phyloP scores from a whole-genome alignment of 371 early-diverging fungal genomes.

The Racocetra persica region DNA sequence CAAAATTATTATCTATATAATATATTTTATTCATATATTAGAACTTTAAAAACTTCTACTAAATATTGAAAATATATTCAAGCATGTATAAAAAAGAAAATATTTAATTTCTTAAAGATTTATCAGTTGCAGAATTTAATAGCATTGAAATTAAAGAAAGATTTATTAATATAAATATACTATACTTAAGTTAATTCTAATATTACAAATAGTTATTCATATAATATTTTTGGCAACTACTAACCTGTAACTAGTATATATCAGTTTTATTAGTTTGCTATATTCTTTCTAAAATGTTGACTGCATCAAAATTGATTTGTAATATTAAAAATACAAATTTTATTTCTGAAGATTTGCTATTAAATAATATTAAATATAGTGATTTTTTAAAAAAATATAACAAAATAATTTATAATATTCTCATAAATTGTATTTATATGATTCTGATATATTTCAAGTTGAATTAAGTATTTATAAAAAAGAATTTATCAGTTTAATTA shows the following conservation, averaged over 20 bases:
- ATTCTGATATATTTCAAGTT: conserved; percentile 2
- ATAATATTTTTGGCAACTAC: conserved; percentile 14
- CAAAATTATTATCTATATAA: conserved; percentile 9
- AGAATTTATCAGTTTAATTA: neutral
- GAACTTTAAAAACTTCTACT: conserved; percentile 9
- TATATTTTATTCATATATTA: conserved; percentile 15
- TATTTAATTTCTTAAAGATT: too few relatives aligned
- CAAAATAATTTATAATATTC: neutral
- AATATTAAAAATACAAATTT: conserved; percentile 13
- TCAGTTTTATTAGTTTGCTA: conserved; percentile 33
- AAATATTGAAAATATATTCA: conserved; percentile 27
- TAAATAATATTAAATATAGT: neutral
- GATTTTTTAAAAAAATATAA: conserved; percentile 16
- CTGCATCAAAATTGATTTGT: neutral
- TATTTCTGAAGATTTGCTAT: conserved; percentile 3
- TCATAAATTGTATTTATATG: neutral
- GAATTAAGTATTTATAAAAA: neutral
- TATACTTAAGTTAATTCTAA: conserved; percentile 17
- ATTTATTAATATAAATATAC: conserved; percentile 33
- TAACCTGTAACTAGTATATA: conserved; percentile 25
- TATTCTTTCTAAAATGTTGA: neutral
- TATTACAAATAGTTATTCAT: conserved; percentile 31
- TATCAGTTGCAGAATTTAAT: conserved; percentile 28
- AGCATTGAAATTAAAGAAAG: conserved; percentile 33
- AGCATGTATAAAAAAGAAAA: conserved; percentile 14